Conservation (phyloP, 129 eudicot genomes). For the Calendula officinalis region DNA sequence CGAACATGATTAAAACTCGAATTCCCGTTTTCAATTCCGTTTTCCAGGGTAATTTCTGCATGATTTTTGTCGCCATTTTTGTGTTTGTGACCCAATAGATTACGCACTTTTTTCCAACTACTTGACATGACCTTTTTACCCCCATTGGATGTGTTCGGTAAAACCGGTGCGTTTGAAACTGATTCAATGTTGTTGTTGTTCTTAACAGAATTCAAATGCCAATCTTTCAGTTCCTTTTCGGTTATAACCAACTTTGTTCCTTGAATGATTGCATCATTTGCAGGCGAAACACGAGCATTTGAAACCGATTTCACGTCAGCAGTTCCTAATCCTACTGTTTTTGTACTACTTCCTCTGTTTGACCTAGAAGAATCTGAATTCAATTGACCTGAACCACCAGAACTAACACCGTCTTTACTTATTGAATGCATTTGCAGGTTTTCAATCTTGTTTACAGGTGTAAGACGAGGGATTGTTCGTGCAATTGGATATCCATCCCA, state of each 20-base stretch:
- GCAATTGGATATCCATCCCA: slow-evolving; percentile 96
- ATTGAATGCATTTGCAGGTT: slow-evolving; percentile 62
- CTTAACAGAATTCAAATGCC: slow-evolving; percentile 59
- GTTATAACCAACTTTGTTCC: slow-evolving; percentile 74
- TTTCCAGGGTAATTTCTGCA: slow-evolving; percentile 28
- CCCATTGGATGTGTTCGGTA: slow-evolving; percentile 19
- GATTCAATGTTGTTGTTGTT: slow-evolving; percentile 32
- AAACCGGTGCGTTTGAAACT: slow-evolving; percentile 20
- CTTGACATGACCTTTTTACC: slow-evolving; percentile 47
- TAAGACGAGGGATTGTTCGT: slow-evolving; percentile 66
- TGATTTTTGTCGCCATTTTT: not conserved
- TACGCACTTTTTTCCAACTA: slow-evolving; percentile 68
- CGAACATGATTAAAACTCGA: slow-evolving; percentile 23
- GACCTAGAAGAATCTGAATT: slow-evolving; percentile 57
- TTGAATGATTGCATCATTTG: slow-evolving; percentile 40
- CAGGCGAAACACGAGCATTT: slow-evolving; percentile 43
- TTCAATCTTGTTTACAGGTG: slow-evolving; percentile 44
- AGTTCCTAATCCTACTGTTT: slow-evolving; percentile 36
- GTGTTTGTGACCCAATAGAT: slow-evolving; percentile 52
- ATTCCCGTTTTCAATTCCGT: slow-evolving; percentile 25
- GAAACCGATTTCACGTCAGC: slow-evolving; percentile 39
- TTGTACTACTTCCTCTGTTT: slow-evolving; percentile 51
- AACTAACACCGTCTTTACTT: slow-evolving; percentile 59
- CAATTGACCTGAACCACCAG: slow-evolving; percentile 61
- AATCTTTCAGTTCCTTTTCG: slow-evolving; percentile 83